Base-by-base conservation (phyloP, 441 rosid genomes). In the Melastoma candidum region DNA sequence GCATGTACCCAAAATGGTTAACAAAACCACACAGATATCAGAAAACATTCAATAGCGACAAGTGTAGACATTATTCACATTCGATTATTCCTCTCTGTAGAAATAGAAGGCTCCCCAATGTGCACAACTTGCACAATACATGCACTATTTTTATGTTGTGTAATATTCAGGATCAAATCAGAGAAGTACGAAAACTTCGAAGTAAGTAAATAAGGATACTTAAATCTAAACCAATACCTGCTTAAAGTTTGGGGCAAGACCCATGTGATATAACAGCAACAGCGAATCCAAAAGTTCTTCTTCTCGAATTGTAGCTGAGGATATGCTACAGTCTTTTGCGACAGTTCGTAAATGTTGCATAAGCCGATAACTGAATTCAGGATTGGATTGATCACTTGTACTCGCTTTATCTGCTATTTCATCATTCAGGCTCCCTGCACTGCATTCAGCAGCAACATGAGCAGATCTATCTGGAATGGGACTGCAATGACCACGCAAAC, bases 321-420 rank as follows among this genome's bases (percentile, higher is more conserved):
- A 72, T 51, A 72, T 44, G 67, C 67, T 72, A 64, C 80, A 71
- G 63, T 89, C 90, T 60, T 76, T 80, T 4, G 79, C 69, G 36
- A 77, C 57, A 64, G 71, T 76, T 71, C 82, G 71, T 63, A 67
- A 63, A 59, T 78, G 76, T 59, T 72, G 75, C 60, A 86, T 72
- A 4, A 82, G 84, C 52, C 71, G 68, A 71, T 86, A 93, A 71
- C 83, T 81, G 70, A 80, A 89, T 11, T 84, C 97, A n/a, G 93
- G 72, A 63, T 84, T 95, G 58, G 96, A 75, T 58, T 83, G 97
- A 76, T 77, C 80, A 64, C 99, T 89, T 51, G 87, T 74, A 71
- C 97, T 83, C 70, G 99, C 95, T 69, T 93, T 93, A 63, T 89
- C 96, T 17, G 70, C 80, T 46, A 93, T 83, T 68, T 89, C 97